Base-by-base conservation (phyloP, 768 basidiomycete species). In the Austroboletus festivus region DNA sequence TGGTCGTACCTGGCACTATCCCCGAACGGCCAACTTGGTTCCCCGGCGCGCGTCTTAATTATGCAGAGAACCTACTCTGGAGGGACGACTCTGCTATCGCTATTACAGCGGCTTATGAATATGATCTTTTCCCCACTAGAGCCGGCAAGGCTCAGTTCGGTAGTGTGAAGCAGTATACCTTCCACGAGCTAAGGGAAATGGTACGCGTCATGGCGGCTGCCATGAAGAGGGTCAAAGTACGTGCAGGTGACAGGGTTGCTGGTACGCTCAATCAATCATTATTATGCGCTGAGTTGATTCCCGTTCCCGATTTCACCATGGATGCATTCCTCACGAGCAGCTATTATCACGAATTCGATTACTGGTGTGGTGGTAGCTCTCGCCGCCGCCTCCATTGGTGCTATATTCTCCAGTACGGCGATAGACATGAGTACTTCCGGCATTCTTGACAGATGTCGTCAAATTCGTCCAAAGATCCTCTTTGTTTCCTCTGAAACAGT, bases 1-100 rank as follows among this genome's bases (percentile, higher is more conserved):
- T 83, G 40, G 53, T 75, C n/a, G 62, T 59, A 41, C 64, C 73
- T 41, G 83, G 82, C 10, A 58, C 59, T 44, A 63, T 78, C 18
- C 72, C 75, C 16, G 81, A 86, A 61, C 74, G 82, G 7, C 84
- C 82, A 8, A 68, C 67, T 30, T 88, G 86, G 83, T 88, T 87
- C 53, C 83, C 83, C 11, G 80, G 72, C 33, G 73, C 81, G 2
- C 73, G 79, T 31, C 68, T 87, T 23, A 87, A 88, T 62, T 88
- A 82, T 56, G 84, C 86, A 10, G 86, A 89, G 62, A 88, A 88
- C 61, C 60, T 86, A 5, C 73, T 89, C 8, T 72, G 69, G 54
- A 73, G 76, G 43, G 71, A 74, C 50, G 81, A 85, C 60, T 84
- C 86, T 51, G 69, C 67, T 3, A 73, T 81, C 49, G 85, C 84